Percentiles rank a stretch among this genome's conserved stretches.
Evolutionary conservation across 257 asterid species (phyloP).

Genomic region (Nicotiana tabacum): DNA sequence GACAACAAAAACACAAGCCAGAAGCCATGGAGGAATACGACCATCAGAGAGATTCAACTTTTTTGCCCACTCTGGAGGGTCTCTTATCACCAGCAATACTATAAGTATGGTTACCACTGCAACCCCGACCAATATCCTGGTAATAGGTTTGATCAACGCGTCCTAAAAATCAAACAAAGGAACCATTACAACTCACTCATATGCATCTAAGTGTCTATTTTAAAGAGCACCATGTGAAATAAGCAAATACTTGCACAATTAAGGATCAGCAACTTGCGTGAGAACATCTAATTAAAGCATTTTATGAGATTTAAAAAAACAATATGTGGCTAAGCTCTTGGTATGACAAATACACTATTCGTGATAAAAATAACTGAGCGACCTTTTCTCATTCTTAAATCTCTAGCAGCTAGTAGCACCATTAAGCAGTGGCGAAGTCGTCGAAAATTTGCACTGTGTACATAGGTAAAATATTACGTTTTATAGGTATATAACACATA

Average conservation of each 20-base stretch:
- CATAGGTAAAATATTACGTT: no score
- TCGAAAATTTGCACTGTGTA: no score
- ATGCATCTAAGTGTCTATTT: background rate
- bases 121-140: conserved; percentile 17
- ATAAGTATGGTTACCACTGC: background rate
- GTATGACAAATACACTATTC: background rate
- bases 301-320: background rate
- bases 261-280: background rate
- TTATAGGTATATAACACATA: no score
- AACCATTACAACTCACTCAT: background rate
- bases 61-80: conserved; percentile 20
- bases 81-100: conserved; percentile 6
- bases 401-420: background rate
- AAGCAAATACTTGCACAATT: background rate
- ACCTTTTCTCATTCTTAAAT: background rate
- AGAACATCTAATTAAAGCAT: background rate
- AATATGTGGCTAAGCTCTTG: background rate
- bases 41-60: conserved; percentile 22
- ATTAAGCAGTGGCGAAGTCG: no score
- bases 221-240: background rate
- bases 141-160: conserved; percentile 17
- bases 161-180: conserved; percentile 5
- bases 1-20: conserved; percentile 18
- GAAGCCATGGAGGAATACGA: conserved; percentile 20
- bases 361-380: background rate